Conservation (phyloP, 75 land plant species). For the Pinus tabuliformis region DNA sequence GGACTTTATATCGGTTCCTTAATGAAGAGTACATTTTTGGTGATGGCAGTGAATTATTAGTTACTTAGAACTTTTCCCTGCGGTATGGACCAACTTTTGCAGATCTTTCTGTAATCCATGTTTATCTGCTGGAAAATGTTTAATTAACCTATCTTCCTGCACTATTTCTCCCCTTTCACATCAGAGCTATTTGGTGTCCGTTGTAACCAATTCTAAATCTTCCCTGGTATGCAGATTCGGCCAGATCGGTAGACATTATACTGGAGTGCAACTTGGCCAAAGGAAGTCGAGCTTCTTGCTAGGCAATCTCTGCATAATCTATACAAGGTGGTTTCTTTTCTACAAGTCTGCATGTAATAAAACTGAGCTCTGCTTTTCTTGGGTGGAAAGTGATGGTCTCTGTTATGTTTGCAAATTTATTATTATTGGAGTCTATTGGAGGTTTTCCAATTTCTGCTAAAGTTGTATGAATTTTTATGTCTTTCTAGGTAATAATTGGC, state of each 20-base stretch:
- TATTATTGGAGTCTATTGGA: background rate
- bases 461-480: background rate
- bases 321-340: slow-evolving; percentile 61
- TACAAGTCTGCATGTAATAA: background rate
- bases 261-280: slow-evolving; percentile 99
- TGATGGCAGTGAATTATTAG: no score
- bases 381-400: no score
- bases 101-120: background rate
- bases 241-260: slow-evolving; percentile 98
- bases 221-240: slow-evolving; percentile 67
- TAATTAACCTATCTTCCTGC: no score
- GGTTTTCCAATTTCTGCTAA: background rate
- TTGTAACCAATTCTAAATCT: background rate
- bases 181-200: background rate
- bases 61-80: no score
- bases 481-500: slow-evolving; percentile 82
- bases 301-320: slow-evolving; percentile 80
- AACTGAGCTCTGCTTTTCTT: no score
- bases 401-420: background rate
- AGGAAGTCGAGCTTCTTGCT: slow-evolving; percentile 94
- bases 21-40: background rate
- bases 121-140: background rate
- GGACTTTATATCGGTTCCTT: background rate
- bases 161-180: background rate
- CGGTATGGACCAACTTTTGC: no score